A percentile compares a stretch with the other conserved stretches of the same genome.
phyloP scores from a whole-genome alignment of 2,329 filamentous ascomycete genomes.

The Trichoderma sp. region DNA sequence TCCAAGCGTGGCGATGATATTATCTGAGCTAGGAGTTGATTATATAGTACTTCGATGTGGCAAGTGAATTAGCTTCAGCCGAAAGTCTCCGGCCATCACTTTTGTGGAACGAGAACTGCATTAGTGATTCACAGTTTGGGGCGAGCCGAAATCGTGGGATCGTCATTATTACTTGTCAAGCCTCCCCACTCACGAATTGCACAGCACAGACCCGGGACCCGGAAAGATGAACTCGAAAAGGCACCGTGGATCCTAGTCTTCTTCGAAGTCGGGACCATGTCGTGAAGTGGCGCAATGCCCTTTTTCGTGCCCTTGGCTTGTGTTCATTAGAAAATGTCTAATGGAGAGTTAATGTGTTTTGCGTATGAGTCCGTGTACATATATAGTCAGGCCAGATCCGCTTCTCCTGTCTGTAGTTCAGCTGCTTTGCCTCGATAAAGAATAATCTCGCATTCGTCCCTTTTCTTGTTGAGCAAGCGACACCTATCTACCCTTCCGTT shows the following conservation, averaged over 20 bases:
- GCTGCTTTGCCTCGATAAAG: not conserved
- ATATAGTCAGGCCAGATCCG: not conserved
- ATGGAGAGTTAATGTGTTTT: not conserved
- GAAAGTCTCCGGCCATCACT: not conserved
- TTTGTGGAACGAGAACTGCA: not conserved
- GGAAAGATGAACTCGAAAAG: not conserved
- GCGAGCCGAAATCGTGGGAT: not conserved
- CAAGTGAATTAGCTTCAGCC: not conserved
- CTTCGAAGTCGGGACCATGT: not conserved
- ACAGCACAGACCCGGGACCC: not conserved
- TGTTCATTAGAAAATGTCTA: not conserved
- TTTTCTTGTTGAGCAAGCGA: not conserved
- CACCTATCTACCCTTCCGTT: not conserved
- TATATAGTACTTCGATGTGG: not conserved
- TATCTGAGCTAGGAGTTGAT: not conserved
- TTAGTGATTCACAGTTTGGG: not conserved
- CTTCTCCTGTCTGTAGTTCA: not conserved
- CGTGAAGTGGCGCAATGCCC: not conserved
- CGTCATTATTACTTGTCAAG: not conserved
- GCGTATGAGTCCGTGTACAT: not conserved
- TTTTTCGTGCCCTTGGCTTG: not conserved
- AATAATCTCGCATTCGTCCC: too few relatives aligned
- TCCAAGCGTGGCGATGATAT: not conserved
- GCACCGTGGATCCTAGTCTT: not conserved
- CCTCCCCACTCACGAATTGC: not conserved